Percentiles rank a stretch among this genome's conserved stretches.
These are phyloP conservation scores for Baudoinia panamericana DNA, from an alignment of 495 filamentous ascomycete genomes.

Conservation along the genomic window DNA sequence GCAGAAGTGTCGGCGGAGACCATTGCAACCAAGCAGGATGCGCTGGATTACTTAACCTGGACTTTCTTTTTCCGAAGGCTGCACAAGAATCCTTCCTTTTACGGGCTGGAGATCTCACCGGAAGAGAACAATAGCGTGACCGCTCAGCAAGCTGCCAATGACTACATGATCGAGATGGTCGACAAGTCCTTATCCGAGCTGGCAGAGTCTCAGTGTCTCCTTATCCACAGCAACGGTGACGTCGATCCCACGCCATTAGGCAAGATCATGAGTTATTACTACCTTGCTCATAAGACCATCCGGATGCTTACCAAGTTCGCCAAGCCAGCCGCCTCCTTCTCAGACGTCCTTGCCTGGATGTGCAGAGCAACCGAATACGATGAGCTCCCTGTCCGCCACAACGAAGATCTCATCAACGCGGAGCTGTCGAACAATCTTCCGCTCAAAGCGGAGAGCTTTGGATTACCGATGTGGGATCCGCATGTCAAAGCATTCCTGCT, in stretches of 20 bases:
- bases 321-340: conserved; percentile 63
- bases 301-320: conserved; percentile 64
- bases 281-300: conserved; percentile 91
- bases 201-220: conserved; percentile 67
- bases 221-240: conserved; percentile 71
- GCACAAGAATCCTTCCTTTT: conserved; percentile 98
- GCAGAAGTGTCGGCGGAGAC: conserved; percentile 92
- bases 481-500: conserved; percentile 94
- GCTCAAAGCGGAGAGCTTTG: conserved; percentile 52
- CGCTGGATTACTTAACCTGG: conserved; percentile 96
- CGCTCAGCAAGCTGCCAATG: conserved; percentile 72
- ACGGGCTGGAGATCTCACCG: conserved; percentile 84
- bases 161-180: conserved; percentile 86
- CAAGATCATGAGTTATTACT: conserved; percentile 99
- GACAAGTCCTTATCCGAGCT: conserved; percentile 71
- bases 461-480: conserved; percentile 91
- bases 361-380: conserved; percentile 89
- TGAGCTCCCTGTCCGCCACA: conserved; percentile 95
- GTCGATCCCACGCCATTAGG: conserved; percentile 79
- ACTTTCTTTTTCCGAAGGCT: conserved; percentile 97
- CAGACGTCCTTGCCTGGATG: conserved; percentile 88
- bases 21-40: conserved; percentile 86
- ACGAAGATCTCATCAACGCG: conserved; percentile 95
- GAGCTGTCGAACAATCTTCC: conserved; percentile 75
- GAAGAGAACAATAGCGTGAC: conserved; percentile 86